Percentiles rank a stretch among this genome's conserved stretches.
Evolutionary conservation across 805 yeast species (phyloP).

Genomic region (Barnettozyma populi): DNA sequence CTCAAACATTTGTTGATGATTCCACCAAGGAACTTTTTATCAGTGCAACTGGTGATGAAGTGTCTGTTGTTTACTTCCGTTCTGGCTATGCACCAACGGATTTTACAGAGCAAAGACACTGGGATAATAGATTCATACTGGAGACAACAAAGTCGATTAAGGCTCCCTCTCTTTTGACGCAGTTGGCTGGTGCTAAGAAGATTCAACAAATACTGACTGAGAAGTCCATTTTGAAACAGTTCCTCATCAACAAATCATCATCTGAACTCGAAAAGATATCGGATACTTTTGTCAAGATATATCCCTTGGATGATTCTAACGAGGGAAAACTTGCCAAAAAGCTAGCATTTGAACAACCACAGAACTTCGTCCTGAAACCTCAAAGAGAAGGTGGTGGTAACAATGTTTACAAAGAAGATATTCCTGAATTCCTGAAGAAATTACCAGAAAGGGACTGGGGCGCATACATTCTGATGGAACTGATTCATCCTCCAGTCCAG

Average conservation of each 20-base stretch:
- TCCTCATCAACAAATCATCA: slow-evolving; percentile 32
- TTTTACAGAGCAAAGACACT: slow-evolving; percentile 57
- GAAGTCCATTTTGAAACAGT: slow-evolving; percentile 39
- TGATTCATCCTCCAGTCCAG: slow-evolving; percentile 71
- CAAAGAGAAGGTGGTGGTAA: slow-evolving; percentile 99
- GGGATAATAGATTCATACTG: slow-evolving; percentile 70
- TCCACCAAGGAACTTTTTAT: slow-evolving; percentile 45
- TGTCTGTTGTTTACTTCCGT: slow-evolving; percentile 86
- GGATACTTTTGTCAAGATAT: slow-evolving; percentile 75
- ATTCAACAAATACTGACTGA: slow-evolving; percentile 84
- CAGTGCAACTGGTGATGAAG: slow-evolving; percentile 55
- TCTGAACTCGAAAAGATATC: slow-evolving; percentile 30
- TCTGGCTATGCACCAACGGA: slow-evolving; percentile 86
- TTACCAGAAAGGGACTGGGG: slow-evolving; percentile 74
- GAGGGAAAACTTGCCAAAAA: slow-evolving; percentile 58
- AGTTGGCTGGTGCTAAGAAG: slow-evolving; percentile 89
- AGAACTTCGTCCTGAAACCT: slow-evolving; percentile 82
- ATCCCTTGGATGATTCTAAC: slow-evolving; percentile 73
- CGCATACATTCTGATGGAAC: slow-evolving; percentile 90
- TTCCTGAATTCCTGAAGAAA: slow-evolving; percentile 61
- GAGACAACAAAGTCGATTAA: slow-evolving; percentile 80
- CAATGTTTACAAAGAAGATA: slow-evolving; percentile 81
- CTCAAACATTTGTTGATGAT: slow-evolving; percentile 33
- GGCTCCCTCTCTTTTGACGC: slow-evolving; percentile 87
- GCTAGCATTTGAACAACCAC: slow-evolving; percentile 64